These are phyloP conservation scores for Ananas comosus DNA, from an alignment of 176 grass and related monocot species.

Conservation along the genomic window DNA sequence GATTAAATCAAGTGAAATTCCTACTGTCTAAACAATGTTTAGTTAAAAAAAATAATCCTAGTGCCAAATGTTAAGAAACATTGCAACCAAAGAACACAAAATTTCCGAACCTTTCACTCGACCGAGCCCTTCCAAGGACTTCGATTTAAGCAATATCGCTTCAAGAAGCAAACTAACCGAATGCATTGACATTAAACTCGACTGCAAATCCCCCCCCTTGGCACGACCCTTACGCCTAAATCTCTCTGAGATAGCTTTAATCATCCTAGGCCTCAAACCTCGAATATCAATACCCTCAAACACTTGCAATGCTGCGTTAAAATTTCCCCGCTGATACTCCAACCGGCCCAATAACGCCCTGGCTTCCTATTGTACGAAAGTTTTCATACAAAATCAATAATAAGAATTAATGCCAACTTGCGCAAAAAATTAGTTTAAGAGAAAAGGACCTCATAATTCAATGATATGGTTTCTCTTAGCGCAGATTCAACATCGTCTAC, in stretches of 20 bases:
- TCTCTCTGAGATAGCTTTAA: conserved; percentile 62
- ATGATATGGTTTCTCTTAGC: conserved; percentile 79
- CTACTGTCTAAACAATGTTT: too few relatives aligned
- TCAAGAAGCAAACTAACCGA: conserved; percentile 90
- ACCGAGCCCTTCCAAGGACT: conserved; percentile 58
- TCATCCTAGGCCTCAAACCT: conserved; percentile 60
- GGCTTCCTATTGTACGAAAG: conserved; percentile 53
- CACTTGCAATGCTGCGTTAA: conserved; percentile 92
- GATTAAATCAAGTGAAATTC: too few relatives aligned
- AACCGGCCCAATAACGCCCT: conserved; percentile 86
- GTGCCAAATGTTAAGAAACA: too few relatives aligned
- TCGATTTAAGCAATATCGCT: conserved; percentile 87
- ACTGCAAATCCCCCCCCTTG: conserved; percentile 52
- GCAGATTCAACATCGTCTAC: conserved; percentile 91
- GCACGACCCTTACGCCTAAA: conserved; percentile 48
- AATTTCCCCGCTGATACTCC: conserved; percentile 93
- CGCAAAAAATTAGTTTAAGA: background rate
- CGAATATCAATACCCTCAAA: conserved; percentile 86
- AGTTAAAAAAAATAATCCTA: too few relatives aligned
- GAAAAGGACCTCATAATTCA: conserved; percentile 91
- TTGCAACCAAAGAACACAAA: background rate
- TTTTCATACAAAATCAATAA: conserved; percentile 21
- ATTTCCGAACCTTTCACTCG: conserved; percentile 55
- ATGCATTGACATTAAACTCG: conserved; percentile 87
- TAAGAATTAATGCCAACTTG: conserved; percentile 10